Conservation (phyloP, 108 stramenopile genomes). For the Nannochloropsis gaditana region DNA sequence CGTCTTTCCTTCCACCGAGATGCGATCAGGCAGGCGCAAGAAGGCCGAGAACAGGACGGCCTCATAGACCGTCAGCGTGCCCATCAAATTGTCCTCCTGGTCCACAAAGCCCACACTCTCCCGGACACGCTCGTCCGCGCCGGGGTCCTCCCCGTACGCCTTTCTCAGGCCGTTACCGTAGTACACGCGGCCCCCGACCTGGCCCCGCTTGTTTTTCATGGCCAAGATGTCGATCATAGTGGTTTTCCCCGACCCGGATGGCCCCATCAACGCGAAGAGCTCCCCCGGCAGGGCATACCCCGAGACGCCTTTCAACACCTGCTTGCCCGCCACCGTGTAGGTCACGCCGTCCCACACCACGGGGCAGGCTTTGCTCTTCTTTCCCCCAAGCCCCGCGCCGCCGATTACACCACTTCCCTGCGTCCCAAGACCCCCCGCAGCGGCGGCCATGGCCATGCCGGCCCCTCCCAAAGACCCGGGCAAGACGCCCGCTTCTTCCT, state of each 20-base stretch:
- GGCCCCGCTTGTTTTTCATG: background rate
- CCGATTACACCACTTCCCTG: background rate
- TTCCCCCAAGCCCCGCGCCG: background rate
- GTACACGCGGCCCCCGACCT: background rate
- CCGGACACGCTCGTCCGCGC: background rate
- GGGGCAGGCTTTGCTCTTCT: background rate
- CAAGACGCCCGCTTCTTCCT: background rate
- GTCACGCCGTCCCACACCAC: background rate
- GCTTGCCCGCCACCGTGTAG: background rate
- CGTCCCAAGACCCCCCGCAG: background rate
- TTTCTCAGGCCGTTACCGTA: background rate
- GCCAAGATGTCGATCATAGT: background rate
- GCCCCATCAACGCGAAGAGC: background rate
- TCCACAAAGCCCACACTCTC: background rate
- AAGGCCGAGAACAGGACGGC: background rate
- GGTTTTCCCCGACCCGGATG: background rate
- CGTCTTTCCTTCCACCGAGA: background rate
- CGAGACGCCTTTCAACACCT: background rate
- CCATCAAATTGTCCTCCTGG: conserved; percentile 7
- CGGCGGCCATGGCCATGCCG: background rate
- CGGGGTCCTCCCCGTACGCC: background rate
- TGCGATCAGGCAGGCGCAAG: background rate
- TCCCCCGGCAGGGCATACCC: conserved; percentile 5
- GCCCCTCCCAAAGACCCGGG: background rate
- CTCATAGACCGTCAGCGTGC: conserved; percentile 2